Conservation (phyloP, 2,329 filamentous ascomycete genomes). For the Aurifilum marmelostoma region DNA sequence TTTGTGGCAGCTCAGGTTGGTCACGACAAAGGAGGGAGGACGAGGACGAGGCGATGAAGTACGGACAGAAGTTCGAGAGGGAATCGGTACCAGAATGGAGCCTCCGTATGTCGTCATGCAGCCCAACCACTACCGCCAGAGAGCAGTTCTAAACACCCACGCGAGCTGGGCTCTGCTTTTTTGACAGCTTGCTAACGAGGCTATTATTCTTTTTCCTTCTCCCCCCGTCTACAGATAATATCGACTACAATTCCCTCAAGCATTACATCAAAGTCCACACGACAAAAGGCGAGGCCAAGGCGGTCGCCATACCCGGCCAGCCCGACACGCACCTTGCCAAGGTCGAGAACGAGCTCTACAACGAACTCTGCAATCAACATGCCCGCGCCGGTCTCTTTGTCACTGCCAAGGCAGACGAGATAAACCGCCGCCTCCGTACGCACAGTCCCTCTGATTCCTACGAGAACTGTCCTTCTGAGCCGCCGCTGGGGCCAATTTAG, state of each 20-base stretch:
- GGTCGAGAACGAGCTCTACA: constrained; percentile 74
- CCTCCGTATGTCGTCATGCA: constrained; percentile 57
- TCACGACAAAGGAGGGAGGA: constrained; percentile 8
- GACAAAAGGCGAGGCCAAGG: constrained; percentile 67
- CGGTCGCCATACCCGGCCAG: constrained; percentile 75
- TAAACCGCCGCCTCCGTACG: constrained; percentile 69
- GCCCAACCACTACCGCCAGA: background rate
- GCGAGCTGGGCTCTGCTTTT: constrained; percentile 19
- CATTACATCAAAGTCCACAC: constrained; percentile 82
- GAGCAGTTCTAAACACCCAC: background rate
- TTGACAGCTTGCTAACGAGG: background rate
- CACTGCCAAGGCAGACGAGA: constrained; percentile 77
- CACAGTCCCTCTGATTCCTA: constrained; percentile 19
- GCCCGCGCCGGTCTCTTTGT: constrained; percentile 79
- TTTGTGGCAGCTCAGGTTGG: background rate
- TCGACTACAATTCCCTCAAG: constrained; percentile 88
- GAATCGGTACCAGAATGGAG: constrained; percentile 84
- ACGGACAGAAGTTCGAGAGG: constrained; percentile 72
- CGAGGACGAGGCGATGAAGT: constrained; percentile 62
- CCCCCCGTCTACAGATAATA: constrained; percentile 66
- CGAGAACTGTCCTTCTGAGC: background rate
- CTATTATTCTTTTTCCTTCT: background rate
- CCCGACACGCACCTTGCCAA: constrained; percentile 59
- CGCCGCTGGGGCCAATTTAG: background rate
- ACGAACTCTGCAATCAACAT: constrained; percentile 73